Conservation (phyloP, 2,329 filamentous ascomycete species). For the Plenodomus lindquistii region DNA sequence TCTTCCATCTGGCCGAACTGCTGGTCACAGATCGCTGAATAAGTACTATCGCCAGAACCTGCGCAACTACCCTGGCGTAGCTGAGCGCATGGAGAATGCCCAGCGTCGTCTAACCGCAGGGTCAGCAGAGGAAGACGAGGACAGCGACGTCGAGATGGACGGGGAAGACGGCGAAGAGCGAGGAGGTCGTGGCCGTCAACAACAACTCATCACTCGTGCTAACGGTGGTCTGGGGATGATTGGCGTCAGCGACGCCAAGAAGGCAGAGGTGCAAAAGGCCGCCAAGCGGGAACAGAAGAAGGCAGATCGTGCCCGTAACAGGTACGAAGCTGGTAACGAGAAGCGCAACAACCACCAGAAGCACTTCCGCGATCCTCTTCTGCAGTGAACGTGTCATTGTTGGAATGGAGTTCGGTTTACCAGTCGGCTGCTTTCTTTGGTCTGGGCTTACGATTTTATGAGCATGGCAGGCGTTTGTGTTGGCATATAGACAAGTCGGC, state of each 20-base stretch:
- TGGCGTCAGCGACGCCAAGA: conserved; percentile 76
- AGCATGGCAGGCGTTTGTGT: conserved; percentile 6
- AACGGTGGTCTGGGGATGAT: conserved; percentile 77
- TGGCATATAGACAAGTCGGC: background rate
- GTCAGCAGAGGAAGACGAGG: conserved; percentile 48
- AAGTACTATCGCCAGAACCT: conserved; percentile 94
- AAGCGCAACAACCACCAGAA: conserved; percentile 78
- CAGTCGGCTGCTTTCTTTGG: background rate
- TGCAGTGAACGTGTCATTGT: conserved; percentile 48
- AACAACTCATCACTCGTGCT: conserved; percentile 61
- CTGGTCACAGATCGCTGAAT: conserved; percentile 85
- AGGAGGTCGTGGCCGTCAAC: conserved; percentile 42
- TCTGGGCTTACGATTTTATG: conserved; percentile 3
- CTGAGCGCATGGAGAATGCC: conserved; percentile 72
- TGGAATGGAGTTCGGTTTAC: background rate
- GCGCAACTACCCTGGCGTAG: conserved; percentile 76
- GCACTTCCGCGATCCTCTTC: conserved; percentile 66
- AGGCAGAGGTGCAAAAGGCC: conserved; percentile 65
- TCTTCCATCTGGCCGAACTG: conserved; percentile 83
- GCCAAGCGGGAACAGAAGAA: conserved; percentile 72
- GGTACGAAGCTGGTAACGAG: conserved; percentile 69
- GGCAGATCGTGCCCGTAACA: conserved; percentile 63
- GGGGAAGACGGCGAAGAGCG: conserved; percentile 19
- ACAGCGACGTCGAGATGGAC: conserved; percentile 41
- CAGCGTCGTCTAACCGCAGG: conserved; percentile 65